phyloP scores from a whole-genome alignment of 306 rosid genomes.

The Begonia fuchsioides region DNA sequence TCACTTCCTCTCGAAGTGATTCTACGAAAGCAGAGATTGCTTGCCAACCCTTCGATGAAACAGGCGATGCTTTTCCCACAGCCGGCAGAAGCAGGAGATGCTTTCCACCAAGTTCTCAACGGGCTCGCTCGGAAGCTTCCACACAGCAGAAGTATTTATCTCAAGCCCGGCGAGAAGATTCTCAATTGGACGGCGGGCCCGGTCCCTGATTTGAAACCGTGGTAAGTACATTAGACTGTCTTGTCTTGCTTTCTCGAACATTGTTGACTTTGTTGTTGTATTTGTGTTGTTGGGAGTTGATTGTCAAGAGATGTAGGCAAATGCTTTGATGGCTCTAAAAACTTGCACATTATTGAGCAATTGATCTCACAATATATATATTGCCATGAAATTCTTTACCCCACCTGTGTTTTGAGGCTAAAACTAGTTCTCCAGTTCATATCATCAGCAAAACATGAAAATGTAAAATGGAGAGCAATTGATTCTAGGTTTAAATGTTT shows the following conservation, averaged over 20 bases:
- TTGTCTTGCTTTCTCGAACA: too few relatives aligned
- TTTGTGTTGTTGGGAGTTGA: background rate
- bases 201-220: slow-evolving; percentile 72
- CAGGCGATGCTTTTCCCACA: slow-evolving; percentile 94
- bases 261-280: background rate
- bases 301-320: background rate
- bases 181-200: slow-evolving; percentile 97
- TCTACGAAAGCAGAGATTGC: slow-evolving; percentile 80
- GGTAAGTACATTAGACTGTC: slow-evolving; percentile 17
- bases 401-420: too few relatives aligned
- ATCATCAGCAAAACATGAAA: background rate
- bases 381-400: too few relatives aligned
- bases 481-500: too few relatives aligned
- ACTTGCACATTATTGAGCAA: too few relatives aligned
- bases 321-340: too few relatives aligned
- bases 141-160: slow-evolving; percentile 37
- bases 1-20: slow-evolving; percentile 79
- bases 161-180: slow-evolving; percentile 50
- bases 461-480: too few relatives aligned
- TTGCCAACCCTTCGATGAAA: slow-evolving; percentile 97
- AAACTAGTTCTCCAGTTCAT: too few relatives aligned
- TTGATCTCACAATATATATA: too few relatives aligned
- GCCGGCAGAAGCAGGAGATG: slow-evolving; percentile 85
- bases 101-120: slow-evolving; percentile 90
- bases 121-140: slow-evolving; percentile 93